Evolutionary conservation across 2,329 filamentous ascomycete species (phyloP), one percentile per base, ranked within the genome.

Genomic region (Podosphaera xanthii): DNA sequence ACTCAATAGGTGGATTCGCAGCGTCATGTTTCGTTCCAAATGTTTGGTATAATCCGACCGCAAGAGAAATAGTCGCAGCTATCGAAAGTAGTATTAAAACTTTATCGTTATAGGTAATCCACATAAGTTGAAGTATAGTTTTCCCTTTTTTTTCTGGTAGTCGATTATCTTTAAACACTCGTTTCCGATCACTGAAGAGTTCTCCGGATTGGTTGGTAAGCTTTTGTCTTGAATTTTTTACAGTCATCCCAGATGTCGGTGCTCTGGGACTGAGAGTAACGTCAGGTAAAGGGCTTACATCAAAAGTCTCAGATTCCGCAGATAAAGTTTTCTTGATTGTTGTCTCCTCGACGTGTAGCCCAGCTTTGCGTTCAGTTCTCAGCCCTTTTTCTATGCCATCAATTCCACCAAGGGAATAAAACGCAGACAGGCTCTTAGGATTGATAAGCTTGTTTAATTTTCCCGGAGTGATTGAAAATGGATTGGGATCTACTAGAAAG

Each of bases 61-160:
- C 82, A 34, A 90, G 74, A 1, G 86, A 88, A 42, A 90, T 80
- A n/a, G 79, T 74, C 1, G 85, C 86, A 6, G 85, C 84, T 30
- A 82, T 74, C 0, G 83, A 84, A 60, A 88, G 74, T 3, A 88
- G 72, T 59, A 88, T 84, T 58, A 88, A 73, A 9, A 90, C 81
- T 66, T 89, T 90, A 70, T 90, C 86, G 67, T 89, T 88, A 71
- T 87, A 87, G 0, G 85, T 84, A 65, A 87, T 84, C 86, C 86
- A 90, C 62, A 82, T 82, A 14, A 89, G 72, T 66, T 82, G 75
- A 61, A 84, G 73, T 58, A 89, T 81, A 46, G 75, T 82, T 68
- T 87, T 88, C 33, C 81, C 74, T 66, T 84, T 85, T 65, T 79
- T 79, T 63, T 80, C 80, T 0, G 83, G 83, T n/a, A 86, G 71